Conservation (phyloP, 2,329 filamentous ascomycete species). For the Penicillium sp. region DNA sequence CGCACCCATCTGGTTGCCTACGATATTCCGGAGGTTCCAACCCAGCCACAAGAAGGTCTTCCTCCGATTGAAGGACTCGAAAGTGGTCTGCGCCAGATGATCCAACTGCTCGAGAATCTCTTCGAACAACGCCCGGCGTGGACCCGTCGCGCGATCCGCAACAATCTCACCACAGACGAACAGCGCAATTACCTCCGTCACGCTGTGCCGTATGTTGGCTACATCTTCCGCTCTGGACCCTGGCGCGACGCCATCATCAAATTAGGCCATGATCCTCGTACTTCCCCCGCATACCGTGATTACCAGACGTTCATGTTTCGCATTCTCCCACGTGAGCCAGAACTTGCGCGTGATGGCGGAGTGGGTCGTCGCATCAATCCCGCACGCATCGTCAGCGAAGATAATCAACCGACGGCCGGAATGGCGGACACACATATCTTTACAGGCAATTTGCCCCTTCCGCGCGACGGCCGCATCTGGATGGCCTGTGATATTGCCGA, state of each 20-base stretch:
- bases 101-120: conserved; percentile 57
- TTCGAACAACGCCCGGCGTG: conserved; percentile 74
- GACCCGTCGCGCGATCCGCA: conserved; percentile 76
- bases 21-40: conserved; percentile 58
- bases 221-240: conserved; percentile 86
- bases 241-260: conserved; percentile 83
- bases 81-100: conserved; percentile 56
- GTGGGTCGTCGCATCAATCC: conserved; percentile 26
- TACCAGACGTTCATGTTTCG: conserved; percentile 92
- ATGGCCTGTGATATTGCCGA: conserved; percentile 91
- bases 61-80: conserved; percentile 47
- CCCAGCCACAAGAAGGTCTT: conserved; percentile 52
- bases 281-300: conserved; percentile 65
- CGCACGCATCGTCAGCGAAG: conserved; percentile 17
- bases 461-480: conserved; percentile 81
- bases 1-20: conserved; percentile 55
- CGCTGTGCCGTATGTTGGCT: conserved; percentile 77
- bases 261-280: conserved; percentile 80
- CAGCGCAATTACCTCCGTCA: conserved; percentile 58
- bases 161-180: conserved; percentile 54
- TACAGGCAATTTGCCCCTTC: conserved; percentile 64
- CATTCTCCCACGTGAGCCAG: conserved; percentile 43
- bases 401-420: background rate
- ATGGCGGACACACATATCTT: conserved; percentile 59
- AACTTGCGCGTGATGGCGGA: conserved; percentile 28